Evolutionary conservation across 495 filamentous ascomycete species (phyloP), one percentile per base, ranked within the genome.

Genomic region (Hamigera avellanea): DNA sequence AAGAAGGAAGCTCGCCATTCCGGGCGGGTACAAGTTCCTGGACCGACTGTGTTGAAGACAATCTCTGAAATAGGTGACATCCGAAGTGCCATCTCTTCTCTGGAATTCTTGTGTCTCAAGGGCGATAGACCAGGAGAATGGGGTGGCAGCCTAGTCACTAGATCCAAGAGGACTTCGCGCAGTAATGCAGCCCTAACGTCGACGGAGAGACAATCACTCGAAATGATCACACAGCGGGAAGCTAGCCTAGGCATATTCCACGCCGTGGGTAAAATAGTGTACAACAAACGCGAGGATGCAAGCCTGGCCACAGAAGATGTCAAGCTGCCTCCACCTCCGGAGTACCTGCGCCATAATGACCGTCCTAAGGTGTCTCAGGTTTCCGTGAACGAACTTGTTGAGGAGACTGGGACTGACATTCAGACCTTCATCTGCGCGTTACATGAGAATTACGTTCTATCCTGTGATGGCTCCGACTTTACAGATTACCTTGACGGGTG

Each of bases 161-260:
- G 49, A 15, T 36, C 45, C n/a, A 81, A 77, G 52, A 86, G 78
- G 46, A 70, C 71, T 26, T 59, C 59, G 13, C 56, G 66, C 19
- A 74, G 70, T 41, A 66, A 70, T 19, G 52, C 59, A 14, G 56
- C 63, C n/a, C 50, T 73, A 2, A 89, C 85, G 0, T 67, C 70
- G 26, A 74, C 80, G 43, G 89, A 94, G 48, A 62, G 69, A 34
- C 75, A 83, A 35, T 81, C 75, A 13, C 54, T 93, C 2, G 69
- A 81, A 43, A 52, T 84, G 30, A 69, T 96, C 3, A 85, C 81
- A 1, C 84, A 88, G 46, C 73, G 93, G 33, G 87, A 95, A 58
- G 73, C 83, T 14, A 89, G 73, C 43, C 65, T 95, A 6, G 88
- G 86, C 1, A 80, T 99, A 39, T 99, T 99, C 49, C 93, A 99